phyloP scores from a whole-genome alignment of 2,329 filamentous ascomycete genomes.

The Microdochium paspali region DNA sequence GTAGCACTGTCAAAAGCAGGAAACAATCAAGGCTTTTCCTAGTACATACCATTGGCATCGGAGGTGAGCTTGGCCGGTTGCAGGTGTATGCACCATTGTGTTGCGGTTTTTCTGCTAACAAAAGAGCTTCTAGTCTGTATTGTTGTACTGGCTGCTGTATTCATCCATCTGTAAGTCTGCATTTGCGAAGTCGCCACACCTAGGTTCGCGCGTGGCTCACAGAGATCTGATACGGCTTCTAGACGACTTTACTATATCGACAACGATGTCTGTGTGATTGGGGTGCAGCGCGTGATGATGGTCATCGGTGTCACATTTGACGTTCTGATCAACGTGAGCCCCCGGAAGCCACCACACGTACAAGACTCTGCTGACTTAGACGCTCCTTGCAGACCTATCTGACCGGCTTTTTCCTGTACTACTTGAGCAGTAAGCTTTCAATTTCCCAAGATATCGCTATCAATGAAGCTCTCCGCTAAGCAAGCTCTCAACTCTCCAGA shows the following conservation, averaged over 20 bases:
- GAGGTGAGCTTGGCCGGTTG: neutral
- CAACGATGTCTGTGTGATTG: neutral
- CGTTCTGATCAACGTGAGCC: neutral
- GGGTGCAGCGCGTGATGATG: neutral
- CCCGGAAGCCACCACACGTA: neutral
- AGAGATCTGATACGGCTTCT: too few relatives aligned
- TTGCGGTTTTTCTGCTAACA: neutral
- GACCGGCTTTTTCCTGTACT: neutral
- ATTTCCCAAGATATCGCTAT: too few relatives aligned
- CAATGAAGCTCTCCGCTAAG: too few relatives aligned
- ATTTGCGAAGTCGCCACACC: too few relatives aligned
- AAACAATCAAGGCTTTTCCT: neutral
- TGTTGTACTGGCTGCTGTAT: neutral
- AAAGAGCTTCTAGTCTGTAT: neutral
- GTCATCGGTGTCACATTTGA: neutral
- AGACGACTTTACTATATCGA: neutral
- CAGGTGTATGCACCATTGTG: neutral
- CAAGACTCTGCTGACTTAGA: neutral
- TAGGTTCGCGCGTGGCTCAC: too few relatives aligned
- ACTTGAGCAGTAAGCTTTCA: neutral
- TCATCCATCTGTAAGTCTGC: neutral
- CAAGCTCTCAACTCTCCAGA: too few relatives aligned
- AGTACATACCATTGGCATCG: neutral
- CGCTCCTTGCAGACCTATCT: neutral
- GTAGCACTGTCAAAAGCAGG: neutral